These are phyloP conservation scores for Cryptococcus depauperatus DNA, from an alignment of 1,284 basidiomycete species.

Conservation along the genomic window DNA sequence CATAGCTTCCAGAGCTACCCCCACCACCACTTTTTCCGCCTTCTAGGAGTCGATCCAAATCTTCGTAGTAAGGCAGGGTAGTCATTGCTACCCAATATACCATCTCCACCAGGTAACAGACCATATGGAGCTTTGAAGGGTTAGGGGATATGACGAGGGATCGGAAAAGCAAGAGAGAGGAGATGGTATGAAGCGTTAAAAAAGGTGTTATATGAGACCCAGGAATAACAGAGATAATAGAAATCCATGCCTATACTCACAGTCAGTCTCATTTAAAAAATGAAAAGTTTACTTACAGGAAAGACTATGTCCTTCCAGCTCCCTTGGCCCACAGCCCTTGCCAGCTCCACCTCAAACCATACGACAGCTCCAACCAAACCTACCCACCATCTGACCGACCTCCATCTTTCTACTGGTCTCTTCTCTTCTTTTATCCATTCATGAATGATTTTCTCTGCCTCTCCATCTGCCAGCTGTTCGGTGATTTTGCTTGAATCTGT, in stretches of 20 bases:
- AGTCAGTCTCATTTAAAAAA: conserved; percentile 2
- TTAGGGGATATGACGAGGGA: conserved; percentile 21
- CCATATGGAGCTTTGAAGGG: conserved; percentile 19
- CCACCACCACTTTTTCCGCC: conserved; percentile 34
- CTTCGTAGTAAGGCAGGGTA: conserved; percentile 39
- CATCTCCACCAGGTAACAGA: conserved; percentile 27
- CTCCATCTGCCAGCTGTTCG: conserved; percentile 9
- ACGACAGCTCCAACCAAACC: conserved; percentile 21
- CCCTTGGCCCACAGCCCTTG: conserved; percentile 8
- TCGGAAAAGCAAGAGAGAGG: conserved; percentile 38
- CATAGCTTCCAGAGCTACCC: conserved; percentile 23
- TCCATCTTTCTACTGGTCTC: conserved; percentile 16
- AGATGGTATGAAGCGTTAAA: conserved; percentile 33
- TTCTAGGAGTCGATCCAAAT: conserved; percentile 31
- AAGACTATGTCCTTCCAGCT: conserved; percentile 23
- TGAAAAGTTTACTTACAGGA: conserved; percentile 22
- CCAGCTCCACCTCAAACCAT: conserved; percentile 21
- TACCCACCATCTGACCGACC: conserved; percentile 15
- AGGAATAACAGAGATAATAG: conserved; percentile 22
- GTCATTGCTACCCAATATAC: conserved; percentile 39
- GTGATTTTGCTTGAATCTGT: not conserved
- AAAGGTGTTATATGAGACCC: conserved; percentile 33
- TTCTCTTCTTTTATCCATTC: conserved; percentile 20
- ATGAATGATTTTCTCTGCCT: conserved; percentile 25
- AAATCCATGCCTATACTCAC: conserved; percentile 17